Evolutionary conservation across 1,284 basidiomycete species (phyloP).

Genomic region (Porogramme epimiltina): DNA sequence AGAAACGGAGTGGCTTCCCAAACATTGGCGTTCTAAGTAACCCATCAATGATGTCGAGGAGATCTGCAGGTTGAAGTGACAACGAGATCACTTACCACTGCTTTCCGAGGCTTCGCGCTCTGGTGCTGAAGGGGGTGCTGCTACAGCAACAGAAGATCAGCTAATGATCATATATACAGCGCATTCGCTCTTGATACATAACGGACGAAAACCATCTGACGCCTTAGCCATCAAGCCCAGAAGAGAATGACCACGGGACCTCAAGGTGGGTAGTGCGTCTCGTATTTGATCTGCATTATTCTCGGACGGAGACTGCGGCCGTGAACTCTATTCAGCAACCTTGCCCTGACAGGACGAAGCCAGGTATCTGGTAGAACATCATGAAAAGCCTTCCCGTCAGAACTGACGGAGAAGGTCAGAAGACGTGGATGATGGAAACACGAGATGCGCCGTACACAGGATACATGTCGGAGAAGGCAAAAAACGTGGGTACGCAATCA

Average conservation of each 20-base stretch:
- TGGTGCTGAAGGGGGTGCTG: conserved; percentile 1
- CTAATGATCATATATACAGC: conserved; percentile 1
- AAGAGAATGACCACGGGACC: no score
- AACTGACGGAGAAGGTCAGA: conserved; percentile 1
- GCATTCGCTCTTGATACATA: no score
- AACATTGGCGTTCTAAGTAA: conserved; percentile 4
- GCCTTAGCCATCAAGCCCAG: no score
- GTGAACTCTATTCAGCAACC: no score
- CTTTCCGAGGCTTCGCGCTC: not conserved
- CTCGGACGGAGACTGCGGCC: no score
- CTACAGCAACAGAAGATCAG: conserved; percentile 4
- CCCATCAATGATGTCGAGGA: conserved; percentile 19
- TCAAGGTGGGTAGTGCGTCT: no score
- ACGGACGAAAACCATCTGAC: no score
- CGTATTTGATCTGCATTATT: no score
- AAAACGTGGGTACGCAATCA: not conserved
- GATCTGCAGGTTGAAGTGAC: conserved; percentile 6
- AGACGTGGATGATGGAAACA: conserved; percentile 12
- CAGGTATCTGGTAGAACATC: conserved; percentile 14
- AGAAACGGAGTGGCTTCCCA: conserved; percentile 1
- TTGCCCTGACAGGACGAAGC: no score
- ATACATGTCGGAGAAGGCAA: no score
- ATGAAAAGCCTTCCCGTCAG: conserved; percentile 1
- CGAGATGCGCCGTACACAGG: not conserved
- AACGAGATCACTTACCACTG: conserved; percentile 9